These are phyloP conservation scores for Dentipellis sp. DNA, from an alignment of 768 basidiomycete species.

Conservation along the genomic window DNA sequence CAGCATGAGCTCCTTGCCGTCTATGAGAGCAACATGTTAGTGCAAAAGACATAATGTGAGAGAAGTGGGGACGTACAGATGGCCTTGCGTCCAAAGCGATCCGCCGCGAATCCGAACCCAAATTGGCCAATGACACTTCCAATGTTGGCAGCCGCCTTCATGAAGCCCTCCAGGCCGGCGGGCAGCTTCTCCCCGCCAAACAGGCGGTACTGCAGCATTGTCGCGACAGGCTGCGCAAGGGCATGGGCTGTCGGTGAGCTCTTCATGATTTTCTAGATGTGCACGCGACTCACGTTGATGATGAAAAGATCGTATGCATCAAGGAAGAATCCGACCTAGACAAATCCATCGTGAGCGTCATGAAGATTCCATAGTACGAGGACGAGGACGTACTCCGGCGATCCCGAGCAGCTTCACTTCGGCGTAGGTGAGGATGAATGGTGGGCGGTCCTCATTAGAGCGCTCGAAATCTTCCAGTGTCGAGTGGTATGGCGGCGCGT, in stretches of 20 bases:
- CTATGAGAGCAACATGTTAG: constrained; percentile 20
- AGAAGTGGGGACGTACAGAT: constrained; percentile 34
- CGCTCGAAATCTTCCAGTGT: constrained; percentile 24
- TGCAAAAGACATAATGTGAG: neutral
- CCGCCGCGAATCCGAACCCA: constrained; percentile 54
- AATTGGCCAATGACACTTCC: constrained; percentile 68
- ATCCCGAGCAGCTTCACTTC: constrained; percentile 57
- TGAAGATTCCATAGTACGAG: neutral
- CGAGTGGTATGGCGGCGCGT: neutral
- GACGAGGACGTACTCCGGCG: constrained; percentile 41
- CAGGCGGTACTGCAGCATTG: constrained; percentile 58
- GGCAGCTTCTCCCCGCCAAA: constrained; percentile 46
- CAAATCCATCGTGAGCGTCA: constrained; percentile 13
- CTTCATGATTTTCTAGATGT: no score
- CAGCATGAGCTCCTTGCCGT: constrained; percentile 74
- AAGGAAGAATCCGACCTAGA: neutral
- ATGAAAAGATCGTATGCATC: constrained; percentile 64
- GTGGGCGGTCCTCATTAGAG: constrained; percentile 23
- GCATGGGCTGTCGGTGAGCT: no score
- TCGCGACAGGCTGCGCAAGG: constrained; percentile 44
- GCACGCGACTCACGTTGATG: constrained; percentile 38
- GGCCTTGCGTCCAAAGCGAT: constrained; percentile 59
- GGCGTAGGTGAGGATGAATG: constrained; percentile 30
- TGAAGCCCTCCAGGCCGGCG: constrained; percentile 43
- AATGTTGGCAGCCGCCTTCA: constrained; percentile 65